A percentile compares a stretch with the other conserved stretches of the same genome.
These are phyloP conservation scores for Colletotrichum lindemuthianum DNA, from an alignment of 2,329 filamentous ascomycete genomes.

Conservation along the genomic window DNA sequence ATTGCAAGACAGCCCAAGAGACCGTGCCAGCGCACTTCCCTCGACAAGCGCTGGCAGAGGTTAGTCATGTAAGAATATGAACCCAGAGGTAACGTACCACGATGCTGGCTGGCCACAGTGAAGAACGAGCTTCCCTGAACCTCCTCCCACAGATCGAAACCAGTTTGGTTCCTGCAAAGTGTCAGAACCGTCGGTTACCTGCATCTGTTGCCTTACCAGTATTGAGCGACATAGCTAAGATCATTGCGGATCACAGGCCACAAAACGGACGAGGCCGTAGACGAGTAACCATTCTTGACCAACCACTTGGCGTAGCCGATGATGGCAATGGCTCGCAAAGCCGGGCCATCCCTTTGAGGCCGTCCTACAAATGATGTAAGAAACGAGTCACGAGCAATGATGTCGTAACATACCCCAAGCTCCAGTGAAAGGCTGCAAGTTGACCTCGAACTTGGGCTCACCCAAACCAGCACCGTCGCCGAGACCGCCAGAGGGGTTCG, in stretches of 20 bases:
- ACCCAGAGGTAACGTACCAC: slow-evolving; percentile 56
- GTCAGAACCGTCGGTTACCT: not conserved
- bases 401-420: slow-evolving; percentile 64
- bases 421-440: slow-evolving; percentile 71
- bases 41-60: slow-evolving; percentile 65
- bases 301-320: slow-evolving; percentile 80
- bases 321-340: slow-evolving; percentile 78
- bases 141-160: slow-evolving; percentile 88
- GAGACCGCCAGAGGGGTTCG: slow-evolving; percentile 74
- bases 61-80: slow-evolving; percentile 4
- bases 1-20: slow-evolving; percentile 68
- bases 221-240: slow-evolving; percentile 77
- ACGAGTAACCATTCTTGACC: slow-evolving; percentile 70
- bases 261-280: slow-evolving; percentile 63
- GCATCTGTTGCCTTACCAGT: slow-evolving; percentile 61
- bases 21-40: slow-evolving; percentile 72
- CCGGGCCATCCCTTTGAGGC: slow-evolving; percentile 82
- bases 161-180: slow-evolving; percentile 60
- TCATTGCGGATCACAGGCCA: slow-evolving; percentile 84
- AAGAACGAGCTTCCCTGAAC: slow-evolving; percentile 82
- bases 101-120: slow-evolving; percentile 75
- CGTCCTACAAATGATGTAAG: slow-evolving; percentile 56
- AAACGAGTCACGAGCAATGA: not conserved
- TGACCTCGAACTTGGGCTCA: slow-evolving; percentile 78
- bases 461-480: slow-evolving; percentile 66